Percentiles rank a stretch among this genome's conserved stretches.
phyloP scores from a whole-genome alignment of 2,329 filamentous ascomycete species.

The Byssothecium circinans region DNA sequence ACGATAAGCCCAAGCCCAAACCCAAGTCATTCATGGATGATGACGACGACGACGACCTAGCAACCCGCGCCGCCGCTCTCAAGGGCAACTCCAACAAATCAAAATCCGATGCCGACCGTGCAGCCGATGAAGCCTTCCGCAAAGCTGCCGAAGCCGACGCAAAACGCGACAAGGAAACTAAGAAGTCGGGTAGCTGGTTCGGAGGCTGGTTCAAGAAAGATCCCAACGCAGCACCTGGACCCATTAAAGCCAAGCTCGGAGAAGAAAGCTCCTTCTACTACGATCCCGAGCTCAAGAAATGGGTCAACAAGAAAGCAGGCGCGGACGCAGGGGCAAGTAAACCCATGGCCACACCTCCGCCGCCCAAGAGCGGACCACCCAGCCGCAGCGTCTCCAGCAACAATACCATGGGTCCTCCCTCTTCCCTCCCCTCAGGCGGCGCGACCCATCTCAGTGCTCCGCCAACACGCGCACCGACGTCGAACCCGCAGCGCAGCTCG shows the following conservation, averaged over 20 bases:
- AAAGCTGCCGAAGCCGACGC: slow-evolving; percentile 76
- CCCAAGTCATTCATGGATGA: slow-evolving; percentile 82
- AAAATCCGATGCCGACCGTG: slow-evolving; percentile 60
- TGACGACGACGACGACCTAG: slow-evolving; percentile 71
- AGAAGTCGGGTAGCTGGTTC: slow-evolving; percentile 73
- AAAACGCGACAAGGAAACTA: slow-evolving; percentile 55
- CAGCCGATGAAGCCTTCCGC: slow-evolving; percentile 82
- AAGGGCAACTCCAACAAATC: slow-evolving; percentile 61
- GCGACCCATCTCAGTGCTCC: slow-evolving; percentile 9
- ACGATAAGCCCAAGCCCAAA: slow-evolving; percentile 50
- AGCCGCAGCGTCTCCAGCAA: slow-evolving; percentile 8
- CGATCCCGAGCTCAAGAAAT: slow-evolving; percentile 93
- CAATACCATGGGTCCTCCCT: slow-evolving; percentile 11
- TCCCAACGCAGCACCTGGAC: slow-evolving; percentile 62
- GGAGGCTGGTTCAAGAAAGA: slow-evolving; percentile 80
- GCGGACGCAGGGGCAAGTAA: slow-evolving; percentile 60
- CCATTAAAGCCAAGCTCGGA: slow-evolving; percentile 91
- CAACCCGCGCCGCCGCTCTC: slow-evolving; percentile 54
- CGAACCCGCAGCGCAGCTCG: slow-evolving; percentile 31
- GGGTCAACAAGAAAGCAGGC: slow-evolving; percentile 93
- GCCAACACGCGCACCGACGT: slow-evolving; percentile 15
- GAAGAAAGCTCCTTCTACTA: slow-evolving; percentile 93
- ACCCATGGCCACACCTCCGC: slow-evolving; percentile 68
- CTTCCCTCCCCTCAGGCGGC: slow-evolving; percentile 13
- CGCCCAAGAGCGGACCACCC: slow-evolving; percentile 63